Percentiles rank a stretch among this genome's conserved stretches.
Conservation (phyloP, 1,139 yeast genomes). For the Blastobotrys illinoisensis region DNA sequence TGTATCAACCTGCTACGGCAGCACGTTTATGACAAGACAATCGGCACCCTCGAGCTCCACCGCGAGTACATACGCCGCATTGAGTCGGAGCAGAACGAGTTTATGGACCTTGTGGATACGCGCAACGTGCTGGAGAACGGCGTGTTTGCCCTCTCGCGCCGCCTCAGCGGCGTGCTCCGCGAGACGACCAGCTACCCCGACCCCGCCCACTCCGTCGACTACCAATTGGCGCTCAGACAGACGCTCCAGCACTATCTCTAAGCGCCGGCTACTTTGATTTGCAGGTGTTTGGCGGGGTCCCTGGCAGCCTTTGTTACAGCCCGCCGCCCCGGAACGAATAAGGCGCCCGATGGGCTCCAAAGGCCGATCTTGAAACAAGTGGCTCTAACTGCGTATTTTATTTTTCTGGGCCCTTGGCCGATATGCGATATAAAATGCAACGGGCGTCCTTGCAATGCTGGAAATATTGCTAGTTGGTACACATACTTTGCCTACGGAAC, state of each 20-base stretch:
- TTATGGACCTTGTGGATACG: conserved; percentile 19
- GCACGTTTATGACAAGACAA: conserved; percentile 22
- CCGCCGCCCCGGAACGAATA: neutral
- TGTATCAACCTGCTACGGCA: conserved; percentile 22
- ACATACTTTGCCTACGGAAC: too few relatives aligned
- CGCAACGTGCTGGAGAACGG: conserved; percentile 23
- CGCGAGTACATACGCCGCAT: conserved; percentile 21
- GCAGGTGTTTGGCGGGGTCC: neutral
- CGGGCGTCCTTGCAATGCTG: neutral
- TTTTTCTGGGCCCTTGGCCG: neutral
- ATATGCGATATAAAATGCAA: neutral
- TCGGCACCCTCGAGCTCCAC: conserved; percentile 24
- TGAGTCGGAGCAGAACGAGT: conserved; percentile 22
- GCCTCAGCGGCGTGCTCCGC: conserved; percentile 20
- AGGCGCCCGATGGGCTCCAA: neutral
- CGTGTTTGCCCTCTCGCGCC: conserved; percentile 20
- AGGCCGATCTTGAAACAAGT: neutral
- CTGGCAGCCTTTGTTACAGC: neutral
- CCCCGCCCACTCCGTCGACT: neutral
- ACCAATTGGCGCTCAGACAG: neutral
- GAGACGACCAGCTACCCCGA: conserved; percentile 1
- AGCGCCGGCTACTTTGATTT: neutral
- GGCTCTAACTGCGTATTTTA: neutral
- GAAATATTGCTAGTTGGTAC: too few relatives aligned
- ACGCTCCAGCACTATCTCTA: neutral